Conservation (phyloP, 2,329 filamentous ascomycete species). For the Pseudogymnoascus sp. region DNA sequence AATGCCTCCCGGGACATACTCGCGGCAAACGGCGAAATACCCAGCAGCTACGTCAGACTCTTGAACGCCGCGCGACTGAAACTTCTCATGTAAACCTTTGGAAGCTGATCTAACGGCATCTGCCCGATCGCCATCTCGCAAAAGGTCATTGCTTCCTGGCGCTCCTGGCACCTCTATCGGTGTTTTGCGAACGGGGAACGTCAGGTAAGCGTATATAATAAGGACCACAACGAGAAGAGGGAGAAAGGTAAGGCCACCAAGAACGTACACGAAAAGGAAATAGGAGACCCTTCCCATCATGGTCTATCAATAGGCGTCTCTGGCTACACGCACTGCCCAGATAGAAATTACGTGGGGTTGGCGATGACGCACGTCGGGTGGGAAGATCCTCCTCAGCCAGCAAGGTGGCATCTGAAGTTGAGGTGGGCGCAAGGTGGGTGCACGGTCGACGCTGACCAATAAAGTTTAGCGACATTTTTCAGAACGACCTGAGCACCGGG, state of each 20-base stretch:
- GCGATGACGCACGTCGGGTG: neutral
- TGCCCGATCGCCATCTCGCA: constrained; percentile 56
- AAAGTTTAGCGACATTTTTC: constrained; percentile 3
- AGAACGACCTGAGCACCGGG: neutral
- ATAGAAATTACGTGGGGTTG: constrained; percentile 1
- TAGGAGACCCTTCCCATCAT: constrained; percentile 7
- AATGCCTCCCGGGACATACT: constrained; percentile 84
- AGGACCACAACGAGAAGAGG: constrained; percentile 25
- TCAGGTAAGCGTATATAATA: constrained; percentile 59
- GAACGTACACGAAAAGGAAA: constrained; percentile 4
- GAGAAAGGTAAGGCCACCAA: constrained; percentile 6
- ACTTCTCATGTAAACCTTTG: constrained; percentile 50
- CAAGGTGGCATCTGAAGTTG: constrained; percentile 7
- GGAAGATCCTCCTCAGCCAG: constrained; percentile 1
- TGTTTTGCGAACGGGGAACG: constrained; percentile 46
- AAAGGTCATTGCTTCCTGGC: constrained; percentile 34
- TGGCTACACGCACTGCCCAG: neutral
- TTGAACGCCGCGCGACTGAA: constrained; percentile 44
- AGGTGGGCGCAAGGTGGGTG: neutral
- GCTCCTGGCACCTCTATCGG: constrained; percentile 27
- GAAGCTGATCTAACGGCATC: constrained; percentile 53
- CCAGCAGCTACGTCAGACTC: constrained; percentile 76
- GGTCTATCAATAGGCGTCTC: constrained; percentile 1
- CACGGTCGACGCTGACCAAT: neutral
- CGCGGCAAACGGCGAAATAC: constrained; percentile 90